Base-by-base conservation (phyloP, 495 filamentous ascomycete species). In the Niebla homalea region DNA sequence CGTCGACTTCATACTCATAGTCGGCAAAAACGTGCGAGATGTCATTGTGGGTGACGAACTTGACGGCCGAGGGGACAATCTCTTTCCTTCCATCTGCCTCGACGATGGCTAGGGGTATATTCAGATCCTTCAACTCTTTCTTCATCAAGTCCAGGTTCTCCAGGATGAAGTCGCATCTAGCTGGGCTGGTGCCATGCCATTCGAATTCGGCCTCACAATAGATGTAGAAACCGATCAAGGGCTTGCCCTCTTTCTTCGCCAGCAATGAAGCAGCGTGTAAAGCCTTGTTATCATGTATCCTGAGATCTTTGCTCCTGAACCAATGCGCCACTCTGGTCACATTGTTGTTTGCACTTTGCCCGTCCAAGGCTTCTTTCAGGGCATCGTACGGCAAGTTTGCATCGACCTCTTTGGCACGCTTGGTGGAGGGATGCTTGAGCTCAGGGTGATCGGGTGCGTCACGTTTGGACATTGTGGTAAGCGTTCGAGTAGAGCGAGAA, bases 1-100 rank as follows among this genome's bases (percentile, higher is more conserved):
- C 84, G 56, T 89, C 84, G 10, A 86, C 81, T 61, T 89, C 84
- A 60, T 87, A 88, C 57, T 89, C 84, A 36, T 81, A 72, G 52
- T 87, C 85, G 18, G 78, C 75, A 52, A 74, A 87, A 7, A 87
- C 36, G 52, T 86, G 81, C 1, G 59, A 62, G 6, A 66, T 51
- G 14, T 61, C 54, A 32, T 72, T 59, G 19, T 67, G 57, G 35
- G 59, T 59, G 5, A 67, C 29, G 32, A 72, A 72, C n/a, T 67
- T 49, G 40, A 62, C 44, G 5, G 69, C 50, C 5, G 51, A 49
- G 15, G 61, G 51, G 4, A 66, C 61, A 50, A 65, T 64, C 5
- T 64, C 56, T n/a, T 52, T 59, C 1, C 68, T 56, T 43, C 60
- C 52, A 15, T 62, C 60, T 4, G 62, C 63, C 5, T 58, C 56